phyloP scores from a whole-genome alignment of 179 eudicot genomes.

The Vitellaria paradoxa region DNA sequence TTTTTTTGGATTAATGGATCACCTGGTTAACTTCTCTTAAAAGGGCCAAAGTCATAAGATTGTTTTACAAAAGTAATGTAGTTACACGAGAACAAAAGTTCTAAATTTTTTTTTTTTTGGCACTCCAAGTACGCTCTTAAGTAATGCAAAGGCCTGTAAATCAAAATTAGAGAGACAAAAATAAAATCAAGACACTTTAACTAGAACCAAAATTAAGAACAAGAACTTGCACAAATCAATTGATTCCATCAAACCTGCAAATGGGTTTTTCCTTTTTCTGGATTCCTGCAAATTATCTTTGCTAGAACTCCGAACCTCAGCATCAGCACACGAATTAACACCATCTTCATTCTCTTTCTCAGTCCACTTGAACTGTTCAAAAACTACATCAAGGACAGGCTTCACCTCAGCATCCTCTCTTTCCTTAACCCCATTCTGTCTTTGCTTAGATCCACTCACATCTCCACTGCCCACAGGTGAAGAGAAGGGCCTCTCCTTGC shows the following conservation, averaged over 20 bases:
- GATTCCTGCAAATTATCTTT: constrained; percentile 15
- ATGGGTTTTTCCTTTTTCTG: constrained; percentile 27
- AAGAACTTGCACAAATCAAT: background rate
- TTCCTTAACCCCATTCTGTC: constrained; percentile 10
- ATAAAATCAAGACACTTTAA: background rate
- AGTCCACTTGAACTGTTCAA: constrained; percentile 31
- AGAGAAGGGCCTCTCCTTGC: constrained; percentile 28
- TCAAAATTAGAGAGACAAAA: background rate
- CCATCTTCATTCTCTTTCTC: constrained; percentile 6
- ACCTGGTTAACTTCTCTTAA: too few species aligned
- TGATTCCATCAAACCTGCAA: constrained; percentile 22
- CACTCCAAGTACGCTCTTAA: too few species aligned
- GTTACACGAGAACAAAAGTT: too few species aligned
- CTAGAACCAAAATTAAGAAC: background rate
- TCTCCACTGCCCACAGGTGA: constrained; percentile 16
- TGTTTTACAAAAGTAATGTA: too few species aligned
- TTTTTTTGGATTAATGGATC: too few species aligned
- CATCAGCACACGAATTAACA: constrained; percentile 5
- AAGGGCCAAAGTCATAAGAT: too few species aligned
- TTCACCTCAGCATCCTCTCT: constrained; percentile 22
- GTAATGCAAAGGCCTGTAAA: background rate
- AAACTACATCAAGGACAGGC: constrained; percentile 24
- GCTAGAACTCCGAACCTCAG: constrained; percentile 11
- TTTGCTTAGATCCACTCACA: constrained; percentile 7
- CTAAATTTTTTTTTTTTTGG: too few species aligned